phyloP scores from a whole-genome alignment of 202 grass and related monocot species.

The Carex arenaria region DNA sequence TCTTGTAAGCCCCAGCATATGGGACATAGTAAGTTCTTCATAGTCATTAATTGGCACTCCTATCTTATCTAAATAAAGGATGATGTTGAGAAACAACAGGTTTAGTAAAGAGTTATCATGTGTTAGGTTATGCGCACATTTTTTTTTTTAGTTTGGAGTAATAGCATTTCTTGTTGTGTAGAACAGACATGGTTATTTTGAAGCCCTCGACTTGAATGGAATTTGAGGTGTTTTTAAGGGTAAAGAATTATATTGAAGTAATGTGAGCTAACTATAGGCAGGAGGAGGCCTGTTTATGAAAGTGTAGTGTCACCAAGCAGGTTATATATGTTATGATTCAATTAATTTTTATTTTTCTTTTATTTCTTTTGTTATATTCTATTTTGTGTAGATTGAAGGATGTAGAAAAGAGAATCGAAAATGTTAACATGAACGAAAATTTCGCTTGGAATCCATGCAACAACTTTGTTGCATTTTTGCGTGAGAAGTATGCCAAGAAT shows the following conservation, averaged over 20 bases:
- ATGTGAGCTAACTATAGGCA: background rate
- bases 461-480: slow-evolving; percentile 62
- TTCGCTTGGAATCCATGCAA: slow-evolving; percentile 52
- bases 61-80: background rate
- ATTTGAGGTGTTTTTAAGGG: too few relatives aligned
- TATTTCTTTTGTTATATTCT: slow-evolving; percentile 30
- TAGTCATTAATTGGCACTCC: background rate
- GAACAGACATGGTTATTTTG: background rate
- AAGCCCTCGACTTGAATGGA: background rate
- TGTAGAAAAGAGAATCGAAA: slow-evolving; percentile 60
- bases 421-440: slow-evolving; percentile 60
- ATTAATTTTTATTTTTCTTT: slow-evolving; percentile 1
- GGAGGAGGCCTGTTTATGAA: background rate
- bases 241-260: background rate
- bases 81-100: background rate
- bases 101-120: background rate
- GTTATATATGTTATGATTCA: background rate
- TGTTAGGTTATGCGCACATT: background rate
- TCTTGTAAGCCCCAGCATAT: background rate
- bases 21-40: background rate
- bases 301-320: background rate
- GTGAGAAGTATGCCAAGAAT: slow-evolving; percentile 58
- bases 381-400: slow-evolving; percentile 53
- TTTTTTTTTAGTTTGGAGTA: background rate
- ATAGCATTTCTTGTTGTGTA: background rate